Evolutionary conservation across 768 basidiomycete genomes (phyloP), one percentile per base, ranked within the genome.

Genomic region (Saitozyma sp.): DNA sequence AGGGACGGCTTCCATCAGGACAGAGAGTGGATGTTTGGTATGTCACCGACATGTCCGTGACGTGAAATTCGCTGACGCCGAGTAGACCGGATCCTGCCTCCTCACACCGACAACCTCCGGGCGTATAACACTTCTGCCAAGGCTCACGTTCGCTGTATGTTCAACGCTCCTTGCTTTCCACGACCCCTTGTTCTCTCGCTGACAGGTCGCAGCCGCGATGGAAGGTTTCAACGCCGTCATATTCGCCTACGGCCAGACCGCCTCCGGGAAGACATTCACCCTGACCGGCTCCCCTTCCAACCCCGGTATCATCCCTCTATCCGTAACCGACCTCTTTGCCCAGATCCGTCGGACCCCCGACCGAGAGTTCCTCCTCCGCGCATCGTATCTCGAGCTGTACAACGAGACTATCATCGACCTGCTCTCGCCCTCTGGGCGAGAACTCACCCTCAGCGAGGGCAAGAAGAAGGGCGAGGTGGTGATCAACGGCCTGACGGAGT

Each of bases 331-430:
- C 64, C 88, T 99, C 0, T 97, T 98, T 79, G 56, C 67, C 9
- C 66, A 70, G 40, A 71, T 74, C 39, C 61, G 61, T 38, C 65
- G 72, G 53, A 91, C 90, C 0, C 85, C 90, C 0, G 82, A 85
- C 39, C 85, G 94, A 46, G 92, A 95, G 74, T 98, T 92, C 79
- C 86, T 98, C n/a, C 84, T 99, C 8, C 87, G 94, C 16, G 95
- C 93, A 76, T 91, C 91, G 8, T 98, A 97, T 77, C 86, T 99
- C 55, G 96, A 98, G 75, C 93, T 99, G 52, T 99, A 98, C 83
- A 99, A 98, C 79, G 82, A 82, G 58, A 72, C 71, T 0, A 73
- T 82, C 29, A 69, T 78, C 39, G 81, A 82, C 66, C 71, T 99
- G 1, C 86, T 99, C 10, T 88, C 90, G 0, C 88, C 90, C 0